A percentile compares a stretch with the other conserved stretches of the same genome.
Conservation (phyloP, 352 stramenopile species). For the Plasmopara muralis region DNA sequence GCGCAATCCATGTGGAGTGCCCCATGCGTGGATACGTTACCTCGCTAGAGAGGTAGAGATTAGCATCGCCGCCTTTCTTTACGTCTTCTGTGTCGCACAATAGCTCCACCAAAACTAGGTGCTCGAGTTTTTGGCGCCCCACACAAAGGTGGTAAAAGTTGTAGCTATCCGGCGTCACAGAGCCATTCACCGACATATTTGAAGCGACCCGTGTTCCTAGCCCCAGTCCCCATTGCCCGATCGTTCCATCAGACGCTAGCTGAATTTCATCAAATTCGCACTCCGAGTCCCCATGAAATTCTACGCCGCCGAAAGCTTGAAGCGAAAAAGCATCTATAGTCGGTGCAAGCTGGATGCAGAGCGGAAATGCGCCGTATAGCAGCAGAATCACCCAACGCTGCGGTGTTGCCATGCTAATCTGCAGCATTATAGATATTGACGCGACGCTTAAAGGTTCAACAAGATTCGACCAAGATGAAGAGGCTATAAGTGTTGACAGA, state of each 20-base stretch:
- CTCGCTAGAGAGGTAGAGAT: conserved; percentile 65
- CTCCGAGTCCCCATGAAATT: conserved; percentile 10
- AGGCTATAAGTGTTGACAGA: too few relatives aligned
- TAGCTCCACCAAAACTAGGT: conserved; percentile 64
- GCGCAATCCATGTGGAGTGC: conserved; percentile 64
- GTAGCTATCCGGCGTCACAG: conserved; percentile 41
- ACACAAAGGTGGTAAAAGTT: conserved; percentile 76
- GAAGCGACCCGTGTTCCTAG: conserved; percentile 46
- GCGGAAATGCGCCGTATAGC: conserved; percentile 5
- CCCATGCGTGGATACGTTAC: conserved; percentile 55
- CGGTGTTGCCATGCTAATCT: background rate
- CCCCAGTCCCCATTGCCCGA: conserved; percentile 38
- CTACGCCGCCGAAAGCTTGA: conserved; percentile 9
- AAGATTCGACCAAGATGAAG: too few relatives aligned
- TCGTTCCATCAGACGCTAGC: conserved; percentile 56
- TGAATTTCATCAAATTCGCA: conserved; percentile 67
- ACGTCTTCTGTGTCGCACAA: conserved; percentile 21
- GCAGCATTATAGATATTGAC: background rate
- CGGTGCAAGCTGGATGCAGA: background rate
- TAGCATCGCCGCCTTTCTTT: conserved; percentile 35
- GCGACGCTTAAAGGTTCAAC: too few relatives aligned
- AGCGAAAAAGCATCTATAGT: conserved; percentile 10
- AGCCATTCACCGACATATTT: conserved; percentile 63
- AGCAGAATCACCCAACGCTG: conserved; percentile 6
- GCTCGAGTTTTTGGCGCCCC: conserved; percentile 66